Evolutionary conservation across 139 green algal species (phyloP).

Genomic region (Ulvella scutata): DNA sequence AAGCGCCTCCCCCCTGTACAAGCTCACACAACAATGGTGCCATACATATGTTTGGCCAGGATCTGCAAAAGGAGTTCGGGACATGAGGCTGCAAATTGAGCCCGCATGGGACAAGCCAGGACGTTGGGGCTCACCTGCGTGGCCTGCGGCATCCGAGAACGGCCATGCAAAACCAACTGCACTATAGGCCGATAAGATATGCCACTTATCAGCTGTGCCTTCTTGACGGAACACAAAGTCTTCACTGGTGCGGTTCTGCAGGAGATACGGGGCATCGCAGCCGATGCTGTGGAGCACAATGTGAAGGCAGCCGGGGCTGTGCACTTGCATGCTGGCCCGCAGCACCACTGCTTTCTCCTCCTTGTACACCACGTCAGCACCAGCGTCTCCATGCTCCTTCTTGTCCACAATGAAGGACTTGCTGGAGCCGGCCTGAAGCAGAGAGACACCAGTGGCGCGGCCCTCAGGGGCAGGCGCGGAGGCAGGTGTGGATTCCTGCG

Average conservation of each 20-base stretch:
- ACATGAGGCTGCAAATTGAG: no score
- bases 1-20: background rate
- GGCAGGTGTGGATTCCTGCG: background rate
- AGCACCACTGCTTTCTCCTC: background rate
- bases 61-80: no score
- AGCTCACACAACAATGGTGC: no score
- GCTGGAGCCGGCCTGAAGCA: background rate
- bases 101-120: no score
- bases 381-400: no score
- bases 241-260: background rate
- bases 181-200: background rate
- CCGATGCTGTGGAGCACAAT: background rate
- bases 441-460: no score
- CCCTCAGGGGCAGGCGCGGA: background rate
- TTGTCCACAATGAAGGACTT: background rate
- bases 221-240: constrained; percentile 1
- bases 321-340: background rate
- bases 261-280: background rate
- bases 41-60: no score
- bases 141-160: background rate
- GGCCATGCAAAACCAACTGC: background rate
- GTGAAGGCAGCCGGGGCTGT: constrained; percentile 1
- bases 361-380: no score
- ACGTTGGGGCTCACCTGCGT: no score
- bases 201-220: background rate